Percentiles rank a stretch among this genome's conserved stretches.
phyloP scores from a whole-genome alignment of 495 filamentous ascomycete species.

The Penicillium subrubescens region DNA sequence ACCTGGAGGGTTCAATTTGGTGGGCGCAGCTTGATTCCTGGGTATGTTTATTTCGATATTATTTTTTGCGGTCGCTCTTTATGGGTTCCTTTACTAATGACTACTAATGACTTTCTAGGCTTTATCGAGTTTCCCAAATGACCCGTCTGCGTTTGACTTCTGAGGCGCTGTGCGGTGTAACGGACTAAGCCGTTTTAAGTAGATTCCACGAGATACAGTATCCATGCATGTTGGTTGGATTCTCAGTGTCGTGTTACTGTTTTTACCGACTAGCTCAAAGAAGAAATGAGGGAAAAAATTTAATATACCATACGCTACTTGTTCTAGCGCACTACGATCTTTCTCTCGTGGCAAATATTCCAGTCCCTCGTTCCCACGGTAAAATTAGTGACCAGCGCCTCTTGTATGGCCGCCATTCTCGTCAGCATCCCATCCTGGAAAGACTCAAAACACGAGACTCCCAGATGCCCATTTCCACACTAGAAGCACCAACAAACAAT shows the following conservation, averaged over 20 bases:
- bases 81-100: constrained; percentile 6
- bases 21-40: constrained; percentile 37
- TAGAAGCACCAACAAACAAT: neutral
- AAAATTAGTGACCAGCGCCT: neutral
- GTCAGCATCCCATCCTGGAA: neutral
- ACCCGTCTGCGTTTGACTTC: constrained; percentile 24
- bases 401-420: neutral
- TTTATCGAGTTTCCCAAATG: constrained; percentile 28
- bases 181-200: neutral
- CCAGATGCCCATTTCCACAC: neutral
- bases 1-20: constrained; percentile 33
- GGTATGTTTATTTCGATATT: constrained; percentile 21
- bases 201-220: neutral
- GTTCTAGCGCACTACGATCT: neutral
- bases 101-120: constrained; percentile 20
- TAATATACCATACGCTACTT: neutral
- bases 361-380: neutral
- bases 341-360: neutral
- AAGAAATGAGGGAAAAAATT: neutral
- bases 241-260: neutral
- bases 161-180: constrained; percentile 1
- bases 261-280: neutral
- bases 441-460: neutral
- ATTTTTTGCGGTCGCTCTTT: neutral
- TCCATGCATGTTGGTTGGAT: neutral